Conservation (phyloP, 257 asterid genomes). For the Haberlea rhodopensis region DNA sequence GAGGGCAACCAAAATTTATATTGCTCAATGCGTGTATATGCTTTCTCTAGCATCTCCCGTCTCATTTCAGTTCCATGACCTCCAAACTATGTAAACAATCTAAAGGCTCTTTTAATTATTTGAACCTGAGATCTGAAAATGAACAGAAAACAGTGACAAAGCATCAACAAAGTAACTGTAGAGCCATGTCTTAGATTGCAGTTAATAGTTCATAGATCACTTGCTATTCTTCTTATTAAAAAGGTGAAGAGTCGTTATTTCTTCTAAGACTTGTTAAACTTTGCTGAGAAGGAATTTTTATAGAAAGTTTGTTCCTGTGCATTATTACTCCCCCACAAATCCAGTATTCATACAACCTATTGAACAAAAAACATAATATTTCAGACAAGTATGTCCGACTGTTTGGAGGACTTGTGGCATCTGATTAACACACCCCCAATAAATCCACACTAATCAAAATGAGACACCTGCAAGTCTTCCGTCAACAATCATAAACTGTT, state of each 20-base stretch:
- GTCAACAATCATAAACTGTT: neutral
- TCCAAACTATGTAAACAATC: conserved; percentile 3
- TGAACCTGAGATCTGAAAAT: too few species aligned
- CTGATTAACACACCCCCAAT: too few species aligned
- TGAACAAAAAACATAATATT: too few species aligned
- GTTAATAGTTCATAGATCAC: too few species aligned
- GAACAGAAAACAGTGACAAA: too few species aligned
- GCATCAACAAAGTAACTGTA: neutral
- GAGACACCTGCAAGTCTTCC: neutral
- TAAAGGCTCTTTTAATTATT: too few species aligned
- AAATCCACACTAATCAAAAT: too few species aligned
- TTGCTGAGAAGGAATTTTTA: neutral
- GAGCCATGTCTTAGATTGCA: too few species aligned
- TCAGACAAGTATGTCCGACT: too few species aligned
- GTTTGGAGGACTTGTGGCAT: too few species aligned
- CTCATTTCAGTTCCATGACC: conserved; percentile 16
- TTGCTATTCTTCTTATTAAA: neutral
- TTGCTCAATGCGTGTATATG: conserved; percentile 11
- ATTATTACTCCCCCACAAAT: neutral
- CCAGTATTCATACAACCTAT: too few species aligned
- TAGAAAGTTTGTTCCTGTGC: neutral
- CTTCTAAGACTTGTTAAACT: neutral
- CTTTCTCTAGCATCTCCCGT: too few species aligned
- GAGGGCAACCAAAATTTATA: neutral
- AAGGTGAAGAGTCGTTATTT: neutral